Conservation (phyloP, 192 early-diverging fungal genomes). For the Coemansia erecta region DNA sequence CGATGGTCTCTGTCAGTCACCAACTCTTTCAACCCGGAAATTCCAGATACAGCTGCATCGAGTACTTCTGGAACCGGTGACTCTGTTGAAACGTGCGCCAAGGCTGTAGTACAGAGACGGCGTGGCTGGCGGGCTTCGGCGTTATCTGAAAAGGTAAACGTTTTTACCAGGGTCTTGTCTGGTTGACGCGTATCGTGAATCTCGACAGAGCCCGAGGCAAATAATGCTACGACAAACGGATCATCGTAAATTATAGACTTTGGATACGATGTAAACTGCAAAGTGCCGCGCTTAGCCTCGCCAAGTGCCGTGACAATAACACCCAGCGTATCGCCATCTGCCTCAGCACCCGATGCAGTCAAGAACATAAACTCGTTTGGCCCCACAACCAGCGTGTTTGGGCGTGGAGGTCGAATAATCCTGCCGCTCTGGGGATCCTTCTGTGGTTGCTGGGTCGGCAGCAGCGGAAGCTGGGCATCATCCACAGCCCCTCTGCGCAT, state of each 20-base stretch:
- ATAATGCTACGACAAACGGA: constrained; percentile 33
- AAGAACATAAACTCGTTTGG: constrained; percentile 51
- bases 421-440: constrained; percentile 27
- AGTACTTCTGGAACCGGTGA: constrained; percentile 24
- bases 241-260: constrained; percentile 41
- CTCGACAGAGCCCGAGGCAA: constrained; percentile 28
- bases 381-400: constrained; percentile 46
- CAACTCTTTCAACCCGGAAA: neutral
- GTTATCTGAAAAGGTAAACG: constrained; percentile 5
- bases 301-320: constrained; percentile 52
- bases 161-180: constrained; percentile 34
- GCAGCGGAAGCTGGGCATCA: constrained; percentile 26
- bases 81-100: constrained; percentile 7
- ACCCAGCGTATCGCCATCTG: constrained; percentile 33
- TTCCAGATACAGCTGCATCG: neutral
- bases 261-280: constrained; percentile 50
- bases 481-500: constrained; percentile 18
- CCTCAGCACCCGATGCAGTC: constrained; percentile 35
- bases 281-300: constrained; percentile 48
- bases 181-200: constrained; percentile 38
- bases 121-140: constrained; percentile 13
- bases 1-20: neutral
- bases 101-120: constrained; percentile 14
- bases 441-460: constrained; percentile 49
- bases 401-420: constrained; percentile 39